These are phyloP conservation scores for Eutrema heterophyllum DNA, from an alignment of 345 rosid genomes.

Conservation along the genomic window DNA sequence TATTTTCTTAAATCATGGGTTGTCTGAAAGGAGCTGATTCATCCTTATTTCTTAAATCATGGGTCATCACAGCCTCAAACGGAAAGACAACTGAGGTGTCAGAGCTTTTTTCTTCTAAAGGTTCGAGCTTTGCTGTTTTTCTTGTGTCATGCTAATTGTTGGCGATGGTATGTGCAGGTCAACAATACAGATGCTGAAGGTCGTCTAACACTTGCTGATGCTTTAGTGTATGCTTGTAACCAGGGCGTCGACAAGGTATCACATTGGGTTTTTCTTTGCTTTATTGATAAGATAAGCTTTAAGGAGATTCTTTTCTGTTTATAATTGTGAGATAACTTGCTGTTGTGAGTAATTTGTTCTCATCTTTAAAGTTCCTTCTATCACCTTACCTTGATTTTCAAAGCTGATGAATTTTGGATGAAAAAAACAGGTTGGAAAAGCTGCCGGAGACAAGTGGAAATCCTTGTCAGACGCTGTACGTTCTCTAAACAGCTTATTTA, in stretches of 20 bases:
- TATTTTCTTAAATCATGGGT: background rate
- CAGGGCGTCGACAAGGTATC: constrained; percentile 92
- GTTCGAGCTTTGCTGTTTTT: background rate
- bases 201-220: constrained; percentile 94
- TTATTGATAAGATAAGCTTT: background rate
- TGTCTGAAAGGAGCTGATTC: background rate
- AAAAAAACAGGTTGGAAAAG: constrained; percentile 70
- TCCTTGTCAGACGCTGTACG: constrained; percentile 69
- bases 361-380: too few species aligned
- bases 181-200: constrained; percentile 99
- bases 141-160: background rate
- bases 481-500: background rate
- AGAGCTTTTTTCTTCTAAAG: background rate
- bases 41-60: too few species aligned
- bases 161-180: constrained; percentile 44
- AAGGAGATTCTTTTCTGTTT: background rate
- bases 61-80: constrained; percentile 86
- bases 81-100: constrained; percentile 93
- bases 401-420: too few species aligned
- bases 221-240: constrained; percentile 89
- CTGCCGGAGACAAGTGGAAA: constrained; percentile 94
- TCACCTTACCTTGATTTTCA: too few species aligned
- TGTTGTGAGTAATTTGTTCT: too few species aligned
- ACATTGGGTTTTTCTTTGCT: background rate
- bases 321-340: constrained; percentile 15